Evolutionary conservation across 2,329 filamentous ascomycete genomes (phyloP).

Genomic region (Cyphellophora attinorum): DNA sequence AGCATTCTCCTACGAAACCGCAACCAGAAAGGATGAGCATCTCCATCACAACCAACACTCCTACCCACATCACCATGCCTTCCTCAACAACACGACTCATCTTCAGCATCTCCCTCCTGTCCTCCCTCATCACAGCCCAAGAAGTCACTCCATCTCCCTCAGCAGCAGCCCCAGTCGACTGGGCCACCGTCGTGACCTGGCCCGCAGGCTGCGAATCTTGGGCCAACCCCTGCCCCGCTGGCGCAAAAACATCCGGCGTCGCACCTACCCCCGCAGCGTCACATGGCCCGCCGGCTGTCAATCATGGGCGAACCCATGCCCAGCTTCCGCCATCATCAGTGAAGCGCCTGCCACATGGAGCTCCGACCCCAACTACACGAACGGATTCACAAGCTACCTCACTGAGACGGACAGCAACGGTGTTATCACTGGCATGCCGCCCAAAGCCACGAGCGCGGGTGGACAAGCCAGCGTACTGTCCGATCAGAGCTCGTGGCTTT

Average conservation of each 20-base stretch:
- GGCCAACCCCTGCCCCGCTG: conserved; percentile 1
- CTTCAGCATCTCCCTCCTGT: background rate
- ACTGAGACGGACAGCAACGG: conserved; percentile 40
- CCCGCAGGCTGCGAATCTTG: conserved; percentile 1
- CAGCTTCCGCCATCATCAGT: background rate
- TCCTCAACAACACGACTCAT: background rate
- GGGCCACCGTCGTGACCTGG: conserved; percentile 1
- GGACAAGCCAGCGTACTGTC: background rate
- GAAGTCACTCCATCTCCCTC: background rate
- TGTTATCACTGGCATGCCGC: conserved; percentile 40
- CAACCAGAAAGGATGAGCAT: no score
- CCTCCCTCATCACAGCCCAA: background rate
- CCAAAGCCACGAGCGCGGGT: background rate
- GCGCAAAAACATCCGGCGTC: conserved; percentile 1
- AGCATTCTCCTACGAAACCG: no score
- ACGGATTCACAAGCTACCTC: conserved; percentile 35
- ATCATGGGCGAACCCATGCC: conserved; percentile 1
- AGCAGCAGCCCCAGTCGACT: background rate
- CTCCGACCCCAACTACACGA: conserved; percentile 24
- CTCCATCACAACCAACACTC: background rate
- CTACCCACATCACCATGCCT: background rate
- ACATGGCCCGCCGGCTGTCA: conserved; percentile 1
- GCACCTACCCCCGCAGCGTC: background rate
- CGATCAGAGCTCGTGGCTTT: background rate
- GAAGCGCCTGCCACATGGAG: background rate